A percentile compares a stretch with the other conserved stretches of the same genome.
Conservation (phyloP, 495 filamentous ascomycete species). For the Penicillium atrosanguineum region DNA sequence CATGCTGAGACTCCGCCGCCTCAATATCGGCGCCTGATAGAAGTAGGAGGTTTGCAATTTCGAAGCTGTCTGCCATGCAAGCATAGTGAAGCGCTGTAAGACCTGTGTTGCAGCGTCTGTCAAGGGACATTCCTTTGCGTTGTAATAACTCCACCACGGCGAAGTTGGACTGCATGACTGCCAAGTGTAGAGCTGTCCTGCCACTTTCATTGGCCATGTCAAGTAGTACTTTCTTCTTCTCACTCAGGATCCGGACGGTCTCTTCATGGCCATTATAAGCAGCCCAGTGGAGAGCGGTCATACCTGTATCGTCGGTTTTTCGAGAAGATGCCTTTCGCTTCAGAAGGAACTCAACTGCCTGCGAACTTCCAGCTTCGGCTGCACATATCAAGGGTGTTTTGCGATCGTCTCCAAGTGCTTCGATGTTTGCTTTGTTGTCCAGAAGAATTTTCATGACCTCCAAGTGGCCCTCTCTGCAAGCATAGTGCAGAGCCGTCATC, state of each 20-base stretch:
- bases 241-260: constrained; percentile 34
- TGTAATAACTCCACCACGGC: constrained; percentile 39
- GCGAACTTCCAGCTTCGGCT: constrained; percentile 30
- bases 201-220: constrained; percentile 28
- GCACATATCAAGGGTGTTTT: constrained; percentile 45
- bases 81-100: constrained; percentile 47
- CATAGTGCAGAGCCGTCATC: constrained; percentile 45
- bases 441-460: constrained; percentile 34
- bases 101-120: constrained; percentile 28
- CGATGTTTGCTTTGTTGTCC: constrained; percentile 34
- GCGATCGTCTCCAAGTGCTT: constrained; percentile 29
- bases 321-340: constrained; percentile 33
- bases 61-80: constrained; percentile 31
- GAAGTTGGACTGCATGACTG: constrained; percentile 39
- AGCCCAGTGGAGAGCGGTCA: constrained; percentile 49
- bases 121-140: constrained; percentile 26
- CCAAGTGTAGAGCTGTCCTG: constrained; percentile 42
- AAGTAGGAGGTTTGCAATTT: constrained; percentile 40
- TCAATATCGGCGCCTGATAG: constrained; percentile 40
- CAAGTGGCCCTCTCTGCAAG: constrained; percentile 34
- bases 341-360: constrained; percentile 33
- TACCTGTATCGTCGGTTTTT: constrained; percentile 34
- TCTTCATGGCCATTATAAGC: constrained; percentile 43
- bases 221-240: constrained; percentile 29
- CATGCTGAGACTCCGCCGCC: constrained; percentile 26